Base-by-base conservation (phyloP, 169 alveolate species). In the Blepharisma undulans region DNA sequence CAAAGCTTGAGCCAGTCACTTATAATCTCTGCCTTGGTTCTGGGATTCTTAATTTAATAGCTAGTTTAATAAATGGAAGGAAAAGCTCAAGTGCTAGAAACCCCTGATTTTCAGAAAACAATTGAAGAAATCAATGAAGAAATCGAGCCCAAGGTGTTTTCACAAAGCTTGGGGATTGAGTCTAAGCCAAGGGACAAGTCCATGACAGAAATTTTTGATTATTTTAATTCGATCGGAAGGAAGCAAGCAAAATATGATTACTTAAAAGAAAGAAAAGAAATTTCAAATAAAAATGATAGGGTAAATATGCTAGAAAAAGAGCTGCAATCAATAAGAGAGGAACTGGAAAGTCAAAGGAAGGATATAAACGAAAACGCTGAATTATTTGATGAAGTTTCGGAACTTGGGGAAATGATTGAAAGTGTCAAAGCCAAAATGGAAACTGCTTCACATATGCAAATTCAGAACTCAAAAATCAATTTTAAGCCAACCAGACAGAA, bases 41-140 rank as follows among this genome's bases (percentile, higher is more conserved):
- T n/a, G n/a, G n/a, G n/a, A n/a, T n/a, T n/a, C n/a, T n/a, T n/a
- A n/a, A n/a, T n/a, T n/a, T n/a, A n/a, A n/a, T n/a, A n/a, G n/a
- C n/a, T n/a, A 5, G 12, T 48, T 48, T 48, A 18, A 48, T 48
- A 48, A 48, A 48, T 48, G 66, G 66, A 48, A 48, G 66, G 66
- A 5, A 48, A 48, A 48, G 66, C 66, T 5, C 66, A 48, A 48
- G 77, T 82, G 8, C 36, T 36, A 21, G 89, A 82, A 82, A 82
- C 89, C 6, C 89, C 89, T 36, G 89, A 82, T 16, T 72, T 12
- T 33, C 77, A 82, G 18, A 82, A 82, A 33, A 82, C 89, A n/a
- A 82, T 82, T 36, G 89, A 82, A 82, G 89, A 82, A 82, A 33
- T 82, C 5, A 82, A 82, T 59, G 89, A 82, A 21, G 89, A 82